A percentile compares a stretch with the other conserved stretches of the same genome.
Evolutionary conservation across 2,329 filamentous ascomycete species (phyloP).

Genomic region (Albophoma yamanashiensis): DNA sequence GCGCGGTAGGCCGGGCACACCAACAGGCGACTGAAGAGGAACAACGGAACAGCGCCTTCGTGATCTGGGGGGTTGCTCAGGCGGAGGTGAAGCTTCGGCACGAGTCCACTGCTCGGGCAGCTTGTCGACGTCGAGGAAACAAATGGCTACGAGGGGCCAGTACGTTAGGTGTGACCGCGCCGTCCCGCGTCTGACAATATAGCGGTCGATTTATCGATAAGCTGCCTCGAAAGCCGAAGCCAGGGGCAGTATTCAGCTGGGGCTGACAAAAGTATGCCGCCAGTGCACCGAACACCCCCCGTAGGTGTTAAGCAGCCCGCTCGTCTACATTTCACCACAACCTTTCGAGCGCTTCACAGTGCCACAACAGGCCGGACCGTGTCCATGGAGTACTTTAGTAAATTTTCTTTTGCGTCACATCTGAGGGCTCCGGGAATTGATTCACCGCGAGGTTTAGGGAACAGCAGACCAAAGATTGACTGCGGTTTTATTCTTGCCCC

Average conservation of each 20-base stretch:
- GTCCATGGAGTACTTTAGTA: no score
- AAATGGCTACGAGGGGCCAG: neutral
- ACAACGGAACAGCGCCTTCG: neutral
- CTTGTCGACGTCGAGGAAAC: neutral
- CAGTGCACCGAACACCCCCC: constrained; percentile 3
- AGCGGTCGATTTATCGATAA: constrained; percentile 1
- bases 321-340: neutral
- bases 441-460: neutral
- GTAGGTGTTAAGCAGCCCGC: neutral
- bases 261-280: neutral
- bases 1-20: neutral
- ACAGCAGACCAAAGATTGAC: neutral
- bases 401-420: neutral
- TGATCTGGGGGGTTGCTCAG: neutral
- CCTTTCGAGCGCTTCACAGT: no score
- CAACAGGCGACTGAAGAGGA: neutral
- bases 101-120: neutral
- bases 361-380: no score
- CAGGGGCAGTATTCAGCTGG: neutral
- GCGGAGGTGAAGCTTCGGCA: neutral
- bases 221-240: neutral
- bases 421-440: neutral
- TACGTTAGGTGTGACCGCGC: neutral
- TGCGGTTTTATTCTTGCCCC: neutral
- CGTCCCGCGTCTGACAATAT: neutral